Conservation (phyloP, 2,329 filamentous ascomycete species). For the Pyrenophora teres region DNA sequence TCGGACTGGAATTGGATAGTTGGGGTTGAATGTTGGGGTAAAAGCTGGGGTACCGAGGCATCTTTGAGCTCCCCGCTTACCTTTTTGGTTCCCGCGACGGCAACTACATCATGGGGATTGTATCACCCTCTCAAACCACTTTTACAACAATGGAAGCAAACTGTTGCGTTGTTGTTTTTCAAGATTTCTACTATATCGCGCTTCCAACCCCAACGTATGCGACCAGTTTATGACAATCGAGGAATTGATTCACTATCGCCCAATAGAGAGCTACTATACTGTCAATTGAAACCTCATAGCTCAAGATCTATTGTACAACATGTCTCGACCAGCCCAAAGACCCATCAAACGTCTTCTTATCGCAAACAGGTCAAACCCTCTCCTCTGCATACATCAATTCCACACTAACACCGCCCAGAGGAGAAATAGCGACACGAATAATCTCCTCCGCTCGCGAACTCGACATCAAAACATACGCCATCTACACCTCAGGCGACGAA, state of each 20-base stretch:
- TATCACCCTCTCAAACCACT: not conserved
- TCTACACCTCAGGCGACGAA: constrained; percentile 61
- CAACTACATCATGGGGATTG: not conserved
- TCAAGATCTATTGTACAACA: constrained; percentile 3
- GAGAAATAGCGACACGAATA: constrained; percentile 67
- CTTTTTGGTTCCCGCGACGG: constrained; percentile 2
- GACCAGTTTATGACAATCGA: too few species aligned
- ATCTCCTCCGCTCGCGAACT: constrained; percentile 64
- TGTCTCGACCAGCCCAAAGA: constrained; percentile 32
- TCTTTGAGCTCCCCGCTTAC: constrained; percentile 25
- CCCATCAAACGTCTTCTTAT: constrained; percentile 58
- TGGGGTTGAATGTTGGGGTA: constrained; percentile 14
- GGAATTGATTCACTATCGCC: not conserved
- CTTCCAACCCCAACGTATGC: too few species aligned
- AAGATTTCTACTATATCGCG: too few species aligned
- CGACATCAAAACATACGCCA: constrained; percentile 59
- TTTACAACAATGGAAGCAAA: too few species aligned
- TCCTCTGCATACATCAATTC: too few species aligned
- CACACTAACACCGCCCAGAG: constrained; percentile 47
- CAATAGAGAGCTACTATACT: not conserved
- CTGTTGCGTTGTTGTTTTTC: too few species aligned
- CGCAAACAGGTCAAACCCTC: constrained; percentile 46
- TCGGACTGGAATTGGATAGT: constrained; percentile 2
- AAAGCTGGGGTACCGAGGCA: constrained; percentile 38
- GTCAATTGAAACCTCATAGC: too few species aligned